These are phyloP conservation scores for Nasturtium officinale DNA, from an alignment of 345 rosid genomes.

Conservation along the genomic window DNA sequence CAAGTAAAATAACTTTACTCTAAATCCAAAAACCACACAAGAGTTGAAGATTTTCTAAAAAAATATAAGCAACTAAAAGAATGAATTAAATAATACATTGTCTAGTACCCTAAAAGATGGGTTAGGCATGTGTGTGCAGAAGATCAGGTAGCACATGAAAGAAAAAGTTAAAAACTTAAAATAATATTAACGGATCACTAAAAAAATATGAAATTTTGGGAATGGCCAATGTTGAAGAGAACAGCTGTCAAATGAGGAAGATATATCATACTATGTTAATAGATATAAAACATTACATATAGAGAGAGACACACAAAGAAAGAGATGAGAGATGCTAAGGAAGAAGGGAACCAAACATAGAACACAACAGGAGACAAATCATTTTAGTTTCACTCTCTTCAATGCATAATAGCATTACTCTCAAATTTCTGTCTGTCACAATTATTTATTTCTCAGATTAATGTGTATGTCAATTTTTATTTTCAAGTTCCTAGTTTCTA, in stretches of 20 bases:
- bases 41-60: constrained; percentile 17
- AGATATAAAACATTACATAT: constrained; percentile 5
- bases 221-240: constrained; percentile 40
- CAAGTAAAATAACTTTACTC: constrained; percentile 22
- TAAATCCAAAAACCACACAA: constrained; percentile 31
- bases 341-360: constrained; percentile 72
- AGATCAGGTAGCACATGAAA: constrained; percentile 36
- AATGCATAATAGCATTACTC: constrained; percentile 46
- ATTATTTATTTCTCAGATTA: constrained; percentile 15
- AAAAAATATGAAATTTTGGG: constrained; percentile 37
- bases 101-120: constrained; percentile 44
- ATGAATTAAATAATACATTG: constrained; percentile 35
- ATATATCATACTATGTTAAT: constrained; percentile 1
- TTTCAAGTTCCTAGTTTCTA: background rate
- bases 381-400: constrained; percentile 39
- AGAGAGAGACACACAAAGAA: constrained; percentile 9
- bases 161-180: constrained; percentile 18
- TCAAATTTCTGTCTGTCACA: constrained; percentile 37
- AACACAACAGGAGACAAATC: constrained; percentile 72
- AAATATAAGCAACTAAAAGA: constrained; percentile 16
- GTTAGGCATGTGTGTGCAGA: constrained; percentile 45
- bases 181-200: constrained; percentile 25
- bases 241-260: constrained; percentile 36
- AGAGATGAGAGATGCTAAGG: constrained; percentile 43
- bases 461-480: background rate